phyloP scores from a whole-genome alignment of 495 filamentous ascomycete species.

The Lasiosphaeriaceae sp. region DNA sequence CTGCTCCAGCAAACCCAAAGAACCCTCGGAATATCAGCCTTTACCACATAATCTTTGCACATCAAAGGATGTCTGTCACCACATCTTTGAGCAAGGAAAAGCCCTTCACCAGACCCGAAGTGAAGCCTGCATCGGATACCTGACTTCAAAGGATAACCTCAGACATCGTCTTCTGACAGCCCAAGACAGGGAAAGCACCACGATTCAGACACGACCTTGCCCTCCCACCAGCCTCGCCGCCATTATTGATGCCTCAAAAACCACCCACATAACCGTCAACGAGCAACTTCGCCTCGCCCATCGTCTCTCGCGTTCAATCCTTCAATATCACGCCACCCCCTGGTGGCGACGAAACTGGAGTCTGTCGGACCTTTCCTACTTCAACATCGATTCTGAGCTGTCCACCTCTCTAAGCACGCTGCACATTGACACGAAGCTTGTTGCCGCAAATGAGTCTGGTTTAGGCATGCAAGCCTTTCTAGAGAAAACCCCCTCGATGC shows the following conservation, averaged over 20 bases:
- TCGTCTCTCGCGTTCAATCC: neutral
- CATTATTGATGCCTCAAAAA: neutral
- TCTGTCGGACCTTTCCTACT: conserved; percentile 9
- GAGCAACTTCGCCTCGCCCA: conserved; percentile 4
- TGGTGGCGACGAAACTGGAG: conserved; percentile 7
- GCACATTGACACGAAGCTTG: conserved; percentile 3
- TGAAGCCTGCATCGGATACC: conserved; percentile 4
- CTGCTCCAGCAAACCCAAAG: too few relatives aligned
- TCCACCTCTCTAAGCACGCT: neutral
- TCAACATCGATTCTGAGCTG: conserved; percentile 3
- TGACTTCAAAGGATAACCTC: neutral
- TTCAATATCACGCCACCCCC: conserved; percentile 6
- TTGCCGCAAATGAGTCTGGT: neutral
- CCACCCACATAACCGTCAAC: neutral
- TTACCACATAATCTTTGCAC: neutral
- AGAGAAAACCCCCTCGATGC: neutral
- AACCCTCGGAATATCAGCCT: too few relatives aligned
- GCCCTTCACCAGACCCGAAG: neutral
- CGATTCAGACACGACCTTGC: conserved; percentile 1
- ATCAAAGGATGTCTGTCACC: neutral
- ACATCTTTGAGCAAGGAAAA: neutral
- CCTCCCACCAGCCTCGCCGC: neutral
- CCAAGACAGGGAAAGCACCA: neutral
- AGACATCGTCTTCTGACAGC: neutral
- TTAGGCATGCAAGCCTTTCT: too few relatives aligned